These are phyloP conservation scores for Trichothecium roseum DNA, from an alignment of 2,329 filamentous ascomycete genomes.

Conservation along the genomic window DNA sequence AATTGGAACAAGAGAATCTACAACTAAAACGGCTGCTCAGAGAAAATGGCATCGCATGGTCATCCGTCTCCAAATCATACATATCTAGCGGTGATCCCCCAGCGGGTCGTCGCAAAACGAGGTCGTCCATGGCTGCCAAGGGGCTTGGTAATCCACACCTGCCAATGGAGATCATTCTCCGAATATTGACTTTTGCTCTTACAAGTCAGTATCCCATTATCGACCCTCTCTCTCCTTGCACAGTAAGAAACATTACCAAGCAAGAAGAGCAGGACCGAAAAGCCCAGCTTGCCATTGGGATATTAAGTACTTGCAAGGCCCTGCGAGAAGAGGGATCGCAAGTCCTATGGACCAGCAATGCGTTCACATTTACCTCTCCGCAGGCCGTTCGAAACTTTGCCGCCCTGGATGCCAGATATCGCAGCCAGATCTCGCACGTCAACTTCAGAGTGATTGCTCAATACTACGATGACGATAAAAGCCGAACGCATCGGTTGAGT, in stretches of 20 bases:
- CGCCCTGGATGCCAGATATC: conserved; percentile 30
- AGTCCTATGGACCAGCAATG: conserved; percentile 40
- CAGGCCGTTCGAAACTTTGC: conserved; percentile 37
- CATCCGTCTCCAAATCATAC: conserved; percentile 22
- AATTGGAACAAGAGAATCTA: conserved; percentile 37
- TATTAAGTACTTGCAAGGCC: conserved; percentile 39
- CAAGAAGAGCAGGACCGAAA: conserved; percentile 29
- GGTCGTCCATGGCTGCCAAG: conserved; percentile 16
- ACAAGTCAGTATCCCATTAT: conserved; percentile 38
- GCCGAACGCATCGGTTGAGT: conserved; percentile 18
- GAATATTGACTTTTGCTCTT: conserved; percentile 40
- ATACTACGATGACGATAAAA: conserved; percentile 39
- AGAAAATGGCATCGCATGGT: conserved; percentile 42
- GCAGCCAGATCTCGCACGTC: conserved; percentile 32
- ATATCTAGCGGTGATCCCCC: conserved; percentile 15
- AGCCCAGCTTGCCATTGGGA: conserved; percentile 41
- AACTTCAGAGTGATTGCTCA: conserved; percentile 43
- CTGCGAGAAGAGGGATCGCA: conserved; percentile 38
- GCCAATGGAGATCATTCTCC: conserved; percentile 41
- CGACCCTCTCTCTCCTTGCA: conserved; percentile 38
- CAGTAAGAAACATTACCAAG: conserved; percentile 29
- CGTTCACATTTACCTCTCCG: conserved; percentile 44
- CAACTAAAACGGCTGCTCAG: conserved; percentile 39
- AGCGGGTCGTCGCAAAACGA: conserved; percentile 20
- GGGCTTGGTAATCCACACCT: conserved; percentile 28